Conservation (phyloP, 345 rosid genomes). For the Salix exigua region DNA sequence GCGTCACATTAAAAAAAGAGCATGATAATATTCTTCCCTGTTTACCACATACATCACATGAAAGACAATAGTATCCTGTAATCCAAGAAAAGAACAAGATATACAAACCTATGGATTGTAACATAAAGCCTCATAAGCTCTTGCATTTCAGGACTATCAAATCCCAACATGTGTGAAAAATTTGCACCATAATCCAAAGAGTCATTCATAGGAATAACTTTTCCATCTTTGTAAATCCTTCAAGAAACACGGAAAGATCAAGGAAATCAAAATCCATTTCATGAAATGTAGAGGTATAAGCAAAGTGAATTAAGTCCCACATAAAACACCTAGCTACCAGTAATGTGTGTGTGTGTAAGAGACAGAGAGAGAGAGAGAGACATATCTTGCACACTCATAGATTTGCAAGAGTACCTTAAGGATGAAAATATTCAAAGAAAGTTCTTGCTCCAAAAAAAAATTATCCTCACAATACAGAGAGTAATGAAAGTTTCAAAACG, state of each 20-base stretch:
- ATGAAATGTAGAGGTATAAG: not conserved
- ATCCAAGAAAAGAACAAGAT: constrained; percentile 4
- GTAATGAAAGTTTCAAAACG: not conserved
- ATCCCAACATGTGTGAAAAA: constrained; percentile 90
- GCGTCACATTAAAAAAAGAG: constrained; percentile 19
- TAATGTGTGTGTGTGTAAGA: no score
- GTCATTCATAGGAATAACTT: constrained; percentile 57
- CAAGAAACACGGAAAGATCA: not conserved
- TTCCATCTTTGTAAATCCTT: constrained; percentile 83
- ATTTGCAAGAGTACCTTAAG: no score
- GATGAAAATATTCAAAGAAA: not conserved
- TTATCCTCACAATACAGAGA: not conserved
- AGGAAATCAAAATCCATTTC: not conserved
- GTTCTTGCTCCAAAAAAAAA: not conserved
- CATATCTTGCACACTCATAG: no score
- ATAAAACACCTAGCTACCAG: not conserved
- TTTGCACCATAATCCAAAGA: constrained; percentile 94
- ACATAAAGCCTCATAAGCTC: constrained; percentile 98
- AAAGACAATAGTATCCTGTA: not conserved
- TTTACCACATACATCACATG: not conserved
- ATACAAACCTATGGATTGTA: constrained; percentile 78
- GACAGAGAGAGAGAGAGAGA: not conserved
- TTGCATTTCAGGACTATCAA: constrained; percentile 73
- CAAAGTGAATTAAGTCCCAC: not conserved
- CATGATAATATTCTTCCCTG: not conserved